Evolutionary conservation across 1,139 yeast genomes (phyloP), one percentile per base, ranked within the genome.

Genomic region (Kodamaea sp.): DNA sequence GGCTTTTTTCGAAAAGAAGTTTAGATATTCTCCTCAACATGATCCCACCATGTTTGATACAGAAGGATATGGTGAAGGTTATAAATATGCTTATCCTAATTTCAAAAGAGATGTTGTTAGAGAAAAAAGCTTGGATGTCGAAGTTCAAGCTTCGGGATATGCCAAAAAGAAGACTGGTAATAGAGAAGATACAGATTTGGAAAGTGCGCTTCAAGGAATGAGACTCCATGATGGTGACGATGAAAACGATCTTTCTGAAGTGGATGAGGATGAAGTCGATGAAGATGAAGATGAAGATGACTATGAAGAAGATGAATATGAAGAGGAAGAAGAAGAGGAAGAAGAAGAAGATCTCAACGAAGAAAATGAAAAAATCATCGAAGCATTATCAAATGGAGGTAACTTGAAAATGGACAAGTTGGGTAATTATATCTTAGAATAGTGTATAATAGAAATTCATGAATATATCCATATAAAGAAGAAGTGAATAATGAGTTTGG

Each of bases 121-220:
- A 55, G 67, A 62, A 9, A 84, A 78, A 35, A 77, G 78, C 42
- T 70, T 92, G 49, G 99, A 92, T 64, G 75, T 81, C 10, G 79
- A 82, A 47, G 95, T 92, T 5, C 82, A 84, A 53, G 98, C 98
- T 1, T 87, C 96, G 1, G 99, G 99, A 1, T 88, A 78, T 58
- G 79, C 82, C 36, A 87, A 83, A 59, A 85, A 86, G 63, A 78
- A 75, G 53, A 64, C 67, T 26, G 75, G 78, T 6, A 69, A 66
- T 40, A 78, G 74, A 42, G 73, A 70, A 43, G 70, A 61, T 36
- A 73, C 75, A 48, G 94, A 85, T 44, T 70, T 89, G 49, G 96
- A 89, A 57, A 74, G 70, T 37, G 95, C 95, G 0, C 79, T 88
- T 41, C 62, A 73, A 52, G 66, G 75, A 40, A 73, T 81, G 94